These are phyloP conservation scores for Termitomyces bulborhizus DNA, from an alignment of 768 basidiomycete species.

Conservation along the genomic window DNA sequence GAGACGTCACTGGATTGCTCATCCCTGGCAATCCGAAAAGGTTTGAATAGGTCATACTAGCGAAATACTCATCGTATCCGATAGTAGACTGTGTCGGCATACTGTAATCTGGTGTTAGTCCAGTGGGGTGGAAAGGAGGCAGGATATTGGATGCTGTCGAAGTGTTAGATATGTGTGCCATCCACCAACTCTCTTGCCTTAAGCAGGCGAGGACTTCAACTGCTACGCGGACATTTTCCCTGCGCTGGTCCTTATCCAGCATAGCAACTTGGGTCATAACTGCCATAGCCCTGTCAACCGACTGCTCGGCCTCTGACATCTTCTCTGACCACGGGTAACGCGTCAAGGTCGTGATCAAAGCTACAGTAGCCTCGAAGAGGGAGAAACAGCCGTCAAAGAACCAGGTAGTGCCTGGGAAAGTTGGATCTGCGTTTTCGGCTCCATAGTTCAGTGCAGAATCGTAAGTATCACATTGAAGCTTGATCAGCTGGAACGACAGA, in stretches of 20 bases:
- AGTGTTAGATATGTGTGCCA: constrained; percentile 5
- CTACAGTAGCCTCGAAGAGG: constrained; percentile 41
- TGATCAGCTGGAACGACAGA: constrained; percentile 35
- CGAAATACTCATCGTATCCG: constrained; percentile 8
- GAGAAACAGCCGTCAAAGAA: constrained; percentile 38
- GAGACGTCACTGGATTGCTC: neutral
- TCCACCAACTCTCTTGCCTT: constrained; percentile 21
- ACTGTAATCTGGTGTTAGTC: neutral
- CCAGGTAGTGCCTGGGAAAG: constrained; percentile 29
- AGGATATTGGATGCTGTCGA: neutral
- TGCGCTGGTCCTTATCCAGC: constrained; percentile 28
- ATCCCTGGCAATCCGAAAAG: neutral
- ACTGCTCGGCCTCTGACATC: constrained; percentile 28
- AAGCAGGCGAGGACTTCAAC: constrained; percentile 30
- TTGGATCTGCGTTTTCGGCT: constrained; percentile 14
- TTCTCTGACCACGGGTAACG: constrained; percentile 33
- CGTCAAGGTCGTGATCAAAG: constrained; percentile 34
- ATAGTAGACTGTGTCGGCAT: neutral
- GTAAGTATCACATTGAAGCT: constrained; percentile 35
- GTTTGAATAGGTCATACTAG: constrained; percentile 5
- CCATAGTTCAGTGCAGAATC: constrained; percentile 17
- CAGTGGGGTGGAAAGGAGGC: neutral
- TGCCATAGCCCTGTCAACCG: constrained; percentile 30
- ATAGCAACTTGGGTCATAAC: constrained; percentile 28
- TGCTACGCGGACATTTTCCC: constrained; percentile 32